Conservation (phyloP, 1,139 yeast genomes). For the Yarrowia galli region DNA sequence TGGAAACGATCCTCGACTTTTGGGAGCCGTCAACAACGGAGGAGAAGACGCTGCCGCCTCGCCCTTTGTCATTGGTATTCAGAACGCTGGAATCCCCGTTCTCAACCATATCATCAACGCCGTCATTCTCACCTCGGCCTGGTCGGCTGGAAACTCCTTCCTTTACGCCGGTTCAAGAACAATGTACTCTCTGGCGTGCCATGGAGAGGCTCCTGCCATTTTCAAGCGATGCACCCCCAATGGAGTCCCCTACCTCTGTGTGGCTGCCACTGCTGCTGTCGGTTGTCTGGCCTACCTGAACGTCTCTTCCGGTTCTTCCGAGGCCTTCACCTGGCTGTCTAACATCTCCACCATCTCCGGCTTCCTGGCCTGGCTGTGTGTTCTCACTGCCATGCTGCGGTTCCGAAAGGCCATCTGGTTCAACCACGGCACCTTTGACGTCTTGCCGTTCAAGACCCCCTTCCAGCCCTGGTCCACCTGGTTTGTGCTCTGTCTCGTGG, state of each 20-base stretch:
- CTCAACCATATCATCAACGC: slow-evolving; percentile 72
- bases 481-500: slow-evolving; percentile 56
- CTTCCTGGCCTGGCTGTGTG: slow-evolving; percentile 56
- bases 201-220: slow-evolving; percentile 59
- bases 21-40: slow-evolving; percentile 53
- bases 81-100: slow-evolving; percentile 60
- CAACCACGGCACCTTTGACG: slow-evolving; percentile 44
- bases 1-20: slow-evolving; percentile 56
- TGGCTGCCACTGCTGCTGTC: slow-evolving; percentile 47
- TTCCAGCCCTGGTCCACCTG: slow-evolving; percentile 60
- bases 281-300: slow-evolving; percentile 55
- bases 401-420: slow-evolving; percentile 64
- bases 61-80: slow-evolving; percentile 74
- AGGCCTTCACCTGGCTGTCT: slow-evolving; percentile 57
- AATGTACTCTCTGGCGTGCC: slow-evolving; percentile 54
- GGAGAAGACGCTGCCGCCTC: slow-evolving; percentile 63
- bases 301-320: slow-evolving; percentile 56
- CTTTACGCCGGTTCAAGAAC: slow-evolving; percentile 55
- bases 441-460: slow-evolving; percentile 55
- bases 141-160: slow-evolving; percentile 56
- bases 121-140: slow-evolving; percentile 66
- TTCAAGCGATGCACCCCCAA: slow-evolving; percentile 54
- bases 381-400: slow-evolving; percentile 58
- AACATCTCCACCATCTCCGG: slow-evolving; percentile 57
- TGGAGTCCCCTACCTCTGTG: slow-evolving; percentile 57